A percentile compares a stretch with the other conserved stretches of the same genome.
Evolutionary conservation across 1,284 basidiomycete species (phyloP).

Genomic region (Microbotryum lychnidis-dioicae): DNA sequence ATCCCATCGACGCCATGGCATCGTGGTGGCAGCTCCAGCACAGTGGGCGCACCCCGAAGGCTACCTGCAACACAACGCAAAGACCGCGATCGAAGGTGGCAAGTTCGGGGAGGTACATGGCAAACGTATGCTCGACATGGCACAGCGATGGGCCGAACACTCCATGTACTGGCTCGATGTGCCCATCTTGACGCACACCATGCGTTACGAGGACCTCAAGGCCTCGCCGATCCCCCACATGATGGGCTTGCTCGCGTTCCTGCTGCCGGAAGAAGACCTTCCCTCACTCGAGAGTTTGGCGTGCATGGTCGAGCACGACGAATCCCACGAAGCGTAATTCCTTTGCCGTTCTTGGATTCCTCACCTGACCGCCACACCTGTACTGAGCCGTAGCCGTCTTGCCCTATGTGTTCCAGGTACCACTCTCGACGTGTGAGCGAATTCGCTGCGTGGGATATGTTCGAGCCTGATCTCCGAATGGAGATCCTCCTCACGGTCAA

Average conservation of each 20-base stretch:
- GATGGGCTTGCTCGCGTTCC: conserved; percentile 28
- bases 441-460: conserved; percentile 20
- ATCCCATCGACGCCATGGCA: conserved; percentile 28
- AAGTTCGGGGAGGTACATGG: conserved; percentile 19
- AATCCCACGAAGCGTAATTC: conserved; percentile 4
- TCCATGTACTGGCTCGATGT: conserved; percentile 27
- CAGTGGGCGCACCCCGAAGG: conserved; percentile 15
- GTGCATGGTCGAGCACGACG: conserved; percentile 18
- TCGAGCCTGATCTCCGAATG: conserved; percentile 6
- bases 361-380: not conserved
- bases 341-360: too few relatives aligned
- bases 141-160: conserved; percentile 19
- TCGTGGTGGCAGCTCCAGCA: conserved; percentile 24
- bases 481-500: conserved; percentile 14
- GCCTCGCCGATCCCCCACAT: conserved; percentile 26
- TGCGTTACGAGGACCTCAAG: conserved; percentile 24
- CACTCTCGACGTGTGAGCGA: conserved; percentile 14
- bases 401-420: conserved; percentile 9
- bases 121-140: conserved; percentile 12
- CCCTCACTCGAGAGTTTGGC: conserved; percentile 21
- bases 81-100: conserved; percentile 7
- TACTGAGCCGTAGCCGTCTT: not conserved
- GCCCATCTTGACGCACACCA: conserved; percentile 10
- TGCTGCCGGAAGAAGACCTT: conserved; percentile 23
- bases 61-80: conserved; percentile 7